Percentiles rank a stretch among this genome's conserved stretches.
Conservation (phyloP, 441 rosid genomes). For the Erodium trifolium region DNA sequence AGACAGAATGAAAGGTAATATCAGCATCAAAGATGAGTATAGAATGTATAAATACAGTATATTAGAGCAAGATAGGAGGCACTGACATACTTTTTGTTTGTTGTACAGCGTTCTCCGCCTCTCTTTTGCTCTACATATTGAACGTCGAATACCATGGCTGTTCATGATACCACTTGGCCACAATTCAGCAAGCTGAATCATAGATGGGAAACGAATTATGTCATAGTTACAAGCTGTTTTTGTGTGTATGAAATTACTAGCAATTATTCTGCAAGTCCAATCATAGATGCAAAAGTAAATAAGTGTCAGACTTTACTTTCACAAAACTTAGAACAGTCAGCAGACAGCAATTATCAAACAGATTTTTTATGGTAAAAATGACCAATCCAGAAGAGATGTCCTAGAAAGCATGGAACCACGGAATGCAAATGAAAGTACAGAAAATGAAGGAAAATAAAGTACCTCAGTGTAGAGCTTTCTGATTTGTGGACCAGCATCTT, state of each 20-base stretch:
- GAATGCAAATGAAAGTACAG: slow-evolving; percentile 9
- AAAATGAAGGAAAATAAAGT: slow-evolving; percentile 22
- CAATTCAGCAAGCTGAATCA: slow-evolving; percentile 62
- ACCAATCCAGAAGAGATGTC: slow-evolving; percentile 7
- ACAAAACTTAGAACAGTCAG: background rate
- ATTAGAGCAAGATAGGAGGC: background rate
- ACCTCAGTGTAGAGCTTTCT: slow-evolving; percentile 87
- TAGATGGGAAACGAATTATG: slow-evolving; percentile 18
- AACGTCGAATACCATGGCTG: slow-evolving; percentile 78
- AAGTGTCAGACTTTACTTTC: background rate
- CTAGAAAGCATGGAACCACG: slow-evolving; percentile 6
- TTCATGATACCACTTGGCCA: slow-evolving; percentile 94
- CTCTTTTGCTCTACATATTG: slow-evolving; percentile 81
- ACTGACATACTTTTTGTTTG: slow-evolving; percentile 37
- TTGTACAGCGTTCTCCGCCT: slow-evolving; percentile 43
- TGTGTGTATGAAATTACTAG: background rate
- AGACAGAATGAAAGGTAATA: background rate
- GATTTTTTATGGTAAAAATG: too few relatives aligned
- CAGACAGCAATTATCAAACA: too few relatives aligned
- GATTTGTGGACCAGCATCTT: too few relatives aligned
- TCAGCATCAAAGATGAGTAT: background rate
- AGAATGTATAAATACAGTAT: background rate
- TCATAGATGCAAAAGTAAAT: background rate
- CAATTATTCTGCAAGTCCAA: background rate
- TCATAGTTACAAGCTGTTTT: background rate